Conservation (phyloP, 2,329 filamentous ascomycete species). For the Periconia digitata region DNA sequence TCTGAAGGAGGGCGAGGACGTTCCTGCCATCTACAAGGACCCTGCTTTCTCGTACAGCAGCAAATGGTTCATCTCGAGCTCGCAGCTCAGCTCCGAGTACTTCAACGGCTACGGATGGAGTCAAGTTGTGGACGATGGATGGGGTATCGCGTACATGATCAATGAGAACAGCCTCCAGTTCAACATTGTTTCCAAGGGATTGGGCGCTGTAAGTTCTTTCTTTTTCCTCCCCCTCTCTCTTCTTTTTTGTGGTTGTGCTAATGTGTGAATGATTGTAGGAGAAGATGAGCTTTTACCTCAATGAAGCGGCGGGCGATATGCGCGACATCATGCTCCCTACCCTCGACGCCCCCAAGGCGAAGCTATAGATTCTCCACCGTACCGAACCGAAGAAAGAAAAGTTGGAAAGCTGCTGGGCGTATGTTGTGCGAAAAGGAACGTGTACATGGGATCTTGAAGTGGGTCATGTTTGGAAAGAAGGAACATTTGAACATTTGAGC, state of each 20-base stretch:
- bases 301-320: conserved; percentile 89
- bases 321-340: conserved; percentile 82
- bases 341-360: conserved; percentile 78
- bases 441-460: too few relatives aligned
- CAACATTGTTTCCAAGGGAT: conserved; percentile 92
- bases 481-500: too few relatives aligned
- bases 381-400: too few relatives aligned
- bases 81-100: conserved; percentile 91
- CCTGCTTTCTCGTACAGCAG: conserved; percentile 80
- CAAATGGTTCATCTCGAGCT: conserved; percentile 87
- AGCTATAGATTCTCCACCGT: conserved; percentile 76
- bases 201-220: conserved; percentile 62
- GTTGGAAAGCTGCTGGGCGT: too few relatives aligned
- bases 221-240: not conserved
- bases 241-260: too few relatives aligned
- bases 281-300: conserved; percentile 93
- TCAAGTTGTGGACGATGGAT: conserved; percentile 93
- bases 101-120: conserved; percentile 99
- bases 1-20: conserved; percentile 74
- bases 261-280: conserved; percentile 56
- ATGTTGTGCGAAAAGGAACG: too few relatives aligned
- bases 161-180: conserved; percentile 99
- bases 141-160: conserved; percentile 99
- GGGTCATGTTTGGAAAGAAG: too few relatives aligned
- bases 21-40: conserved; percentile 84